These are phyloP conservation scores for Hibiscus syriacus DNA, from an alignment of 345 rosid species.

Conservation along the genomic window DNA sequence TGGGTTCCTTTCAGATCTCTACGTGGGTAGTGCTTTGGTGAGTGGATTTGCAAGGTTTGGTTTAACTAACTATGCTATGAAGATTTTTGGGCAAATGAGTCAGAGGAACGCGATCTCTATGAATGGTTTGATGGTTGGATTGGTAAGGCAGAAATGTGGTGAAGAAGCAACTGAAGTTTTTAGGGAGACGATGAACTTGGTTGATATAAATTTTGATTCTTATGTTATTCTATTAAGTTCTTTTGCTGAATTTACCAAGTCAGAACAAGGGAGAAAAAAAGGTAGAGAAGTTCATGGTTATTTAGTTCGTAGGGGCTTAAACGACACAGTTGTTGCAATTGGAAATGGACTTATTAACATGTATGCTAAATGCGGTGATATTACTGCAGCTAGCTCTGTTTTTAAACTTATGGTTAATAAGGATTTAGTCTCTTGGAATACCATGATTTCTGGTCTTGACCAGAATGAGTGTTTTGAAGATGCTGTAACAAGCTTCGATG, in stretches of 20 bases:
- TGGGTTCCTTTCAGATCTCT: slow-evolving; percentile 63
- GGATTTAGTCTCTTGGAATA: slow-evolving; percentile 89
- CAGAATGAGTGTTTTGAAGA: slow-evolving; percentile 65
- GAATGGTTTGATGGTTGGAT: slow-evolving; percentile 86
- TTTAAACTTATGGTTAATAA: slow-evolving; percentile 49
- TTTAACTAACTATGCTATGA: slow-evolving; percentile 42
- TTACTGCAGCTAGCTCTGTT: slow-evolving; percentile 47
- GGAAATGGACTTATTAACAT: slow-evolving; percentile 82
- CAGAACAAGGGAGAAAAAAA: slow-evolving; percentile 53
- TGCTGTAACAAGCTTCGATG: slow-evolving; percentile 38
- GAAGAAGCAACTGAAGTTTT: slow-evolving; percentile 68
- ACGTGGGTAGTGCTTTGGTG: slow-evolving; percentile 83
- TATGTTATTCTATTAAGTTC: slow-evolving; percentile 65
- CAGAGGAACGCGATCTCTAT: slow-evolving; percentile 58
- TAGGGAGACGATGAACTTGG: slow-evolving; percentile 37
- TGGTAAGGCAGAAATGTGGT: slow-evolving; percentile 55
- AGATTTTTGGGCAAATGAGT: slow-evolving; percentile 56
- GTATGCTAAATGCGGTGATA: slow-evolving; percentile 77
- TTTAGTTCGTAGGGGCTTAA: slow-evolving; percentile 48
- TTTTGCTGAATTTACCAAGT: slow-evolving; percentile 46
- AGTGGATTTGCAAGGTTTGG: slow-evolving; percentile 72
- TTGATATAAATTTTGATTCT: slow-evolving; percentile 55
- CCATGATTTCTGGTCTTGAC: slow-evolving; percentile 81
- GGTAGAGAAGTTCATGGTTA: slow-evolving; percentile 84
- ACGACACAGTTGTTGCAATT: slow-evolving; percentile 37